These are phyloP conservation scores for Aspergillus ibericus DNA, from an alignment of 2,329 filamentous ascomycete species.

Conservation along the genomic window DNA sequence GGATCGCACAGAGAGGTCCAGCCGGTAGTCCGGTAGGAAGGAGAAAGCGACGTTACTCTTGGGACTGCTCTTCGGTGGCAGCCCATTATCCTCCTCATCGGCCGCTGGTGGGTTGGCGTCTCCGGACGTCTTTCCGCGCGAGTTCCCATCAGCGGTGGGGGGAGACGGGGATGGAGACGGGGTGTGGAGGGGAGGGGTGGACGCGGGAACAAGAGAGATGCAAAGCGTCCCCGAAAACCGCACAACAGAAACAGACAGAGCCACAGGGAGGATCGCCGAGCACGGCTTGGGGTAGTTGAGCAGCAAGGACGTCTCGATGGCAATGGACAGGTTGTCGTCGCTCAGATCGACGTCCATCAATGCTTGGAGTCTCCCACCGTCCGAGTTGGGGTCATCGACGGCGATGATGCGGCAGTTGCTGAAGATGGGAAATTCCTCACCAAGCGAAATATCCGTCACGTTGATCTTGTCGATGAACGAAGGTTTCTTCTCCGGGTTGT, in stretches of 20 bases:
- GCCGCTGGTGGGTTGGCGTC: slow-evolving; percentile 6
- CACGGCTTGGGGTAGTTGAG: slow-evolving; percentile 92
- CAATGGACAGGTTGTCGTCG: slow-evolving; percentile 87
- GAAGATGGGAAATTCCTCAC: slow-evolving; percentile 97
- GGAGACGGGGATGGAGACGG: slow-evolving; percentile 34
- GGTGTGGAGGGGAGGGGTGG: slow-evolving; percentile 37
- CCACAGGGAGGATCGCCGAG: slow-evolving; percentile 86
- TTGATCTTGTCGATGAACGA: slow-evolving; percentile 92
- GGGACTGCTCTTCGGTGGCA: slow-evolving; percentile 53
- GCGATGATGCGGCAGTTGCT: slow-evolving; percentile 97
- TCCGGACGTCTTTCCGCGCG: slow-evolving; percentile 12
- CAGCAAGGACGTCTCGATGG: slow-evolving; percentile 88
- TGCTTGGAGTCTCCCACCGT: slow-evolving; percentile 80
- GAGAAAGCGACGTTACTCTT: slow-evolving; percentile 89
- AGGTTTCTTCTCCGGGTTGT: slow-evolving; percentile 81
- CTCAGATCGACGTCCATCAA: slow-evolving; percentile 96
- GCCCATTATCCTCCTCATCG: slow-evolving; percentile 5
- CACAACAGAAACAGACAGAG: slow-evolving; percentile 85
- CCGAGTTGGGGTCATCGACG: slow-evolving; percentile 58
- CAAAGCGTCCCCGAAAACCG: slow-evolving; percentile 93
- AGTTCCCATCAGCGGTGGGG: slow-evolving; percentile 22
- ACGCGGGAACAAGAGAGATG: slow-evolving; percentile 82
- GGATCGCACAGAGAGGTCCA: slow-evolving; percentile 65
- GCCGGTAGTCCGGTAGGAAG: slow-evolving; percentile 67
- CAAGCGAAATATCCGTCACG: slow-evolving; percentile 88